Percentiles rank a stretch among this genome's conserved stretches.
Evolutionary conservation across 106 monocot genomes (phyloP).

Genomic region (Platanthera guangdongensis): DNA sequence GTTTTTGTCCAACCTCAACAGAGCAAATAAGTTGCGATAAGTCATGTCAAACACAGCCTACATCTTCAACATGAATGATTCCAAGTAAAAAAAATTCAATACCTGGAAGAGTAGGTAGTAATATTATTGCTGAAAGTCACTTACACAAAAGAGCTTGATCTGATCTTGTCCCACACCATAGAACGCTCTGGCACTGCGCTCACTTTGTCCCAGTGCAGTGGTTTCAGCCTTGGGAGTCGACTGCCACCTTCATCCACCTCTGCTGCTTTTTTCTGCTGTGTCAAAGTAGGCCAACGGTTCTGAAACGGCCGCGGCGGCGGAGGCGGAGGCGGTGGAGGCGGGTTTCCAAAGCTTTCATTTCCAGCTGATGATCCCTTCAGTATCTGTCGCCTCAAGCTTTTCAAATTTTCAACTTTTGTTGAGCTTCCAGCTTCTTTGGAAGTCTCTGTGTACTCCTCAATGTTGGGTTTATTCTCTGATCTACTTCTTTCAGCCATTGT

Average conservation of each 20-base stretch:
- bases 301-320: background rate
- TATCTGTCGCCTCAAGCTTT: background rate
- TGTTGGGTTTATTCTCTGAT: background rate
- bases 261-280: constrained; percentile 5
- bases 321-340: constrained; percentile 5
- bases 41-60: too few relatives aligned
- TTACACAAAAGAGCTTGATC: constrained; percentile 87
- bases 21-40: too few relatives aligned
- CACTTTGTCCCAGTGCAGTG: constrained; percentile 96
- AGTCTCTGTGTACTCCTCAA: background rate
- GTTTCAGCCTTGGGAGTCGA: constrained; percentile 71
- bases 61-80: too few relatives aligned
- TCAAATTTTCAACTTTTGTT: background rate
- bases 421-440: background rate
- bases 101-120: too few relatives aligned
- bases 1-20: too few relatives aligned
- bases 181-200: constrained; percentile 51
- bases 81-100: too few relatives aligned
- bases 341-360: background rate
- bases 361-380: background rate
- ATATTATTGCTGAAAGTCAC: too few relatives aligned
- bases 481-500: background rate
- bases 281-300: constrained; percentile 12
- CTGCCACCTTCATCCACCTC: constrained; percentile 28
- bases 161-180: constrained; percentile 92